Evolutionary conservation across 345 rosid species (phyloP), one percentile per base, ranked within the genome.

Genomic region (Lenwebbia sp.): DNA sequence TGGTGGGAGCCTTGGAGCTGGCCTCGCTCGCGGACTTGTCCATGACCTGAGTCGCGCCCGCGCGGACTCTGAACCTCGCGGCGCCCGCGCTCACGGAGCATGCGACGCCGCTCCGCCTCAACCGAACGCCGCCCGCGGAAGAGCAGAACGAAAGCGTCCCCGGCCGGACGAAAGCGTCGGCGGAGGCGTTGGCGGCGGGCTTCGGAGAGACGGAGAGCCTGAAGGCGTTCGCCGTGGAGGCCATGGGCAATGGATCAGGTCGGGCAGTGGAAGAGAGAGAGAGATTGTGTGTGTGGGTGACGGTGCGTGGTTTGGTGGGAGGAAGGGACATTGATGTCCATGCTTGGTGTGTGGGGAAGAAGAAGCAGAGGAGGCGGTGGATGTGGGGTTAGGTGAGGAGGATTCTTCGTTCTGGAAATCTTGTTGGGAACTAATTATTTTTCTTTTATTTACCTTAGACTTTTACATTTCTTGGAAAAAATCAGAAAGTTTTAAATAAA

Each of bases 21-120:
- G 89, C 87, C 51, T 90, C 91, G 56, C 87, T 58, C 57, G 89
- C 88, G 19, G 94, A 90, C 84, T 91, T 93, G 88, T 92, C 94
- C 93, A 96, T 91, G 75, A 94, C 94, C 84, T 88, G 93, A 87
- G 95, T 89, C 54, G 95, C 86, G 83, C 88, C 83, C 54, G 97
- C 96, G 74, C 87, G 86, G 82, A 92, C 86, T 84, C 88, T 90
- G 6, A 37, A 70, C 5, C 78, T 11, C 47, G 3, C 49, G 86
- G 25, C 57, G 85, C 55, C 74, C 51, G 53, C 60, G 84, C 60
- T 6, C 86, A 87, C 82, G 88, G 84, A 78, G 83, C 86, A 84
- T 86, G 84, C 26, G 89, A 49, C 9, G 47, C 88, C 87, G 21
- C 81, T 81, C 87, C 88, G 89, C 53, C 81, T 87, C 86, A 88